Evolutionary conservation across 1,284 basidiomycete species (phyloP).

Genomic region (Caloboletus firmus): DNA sequence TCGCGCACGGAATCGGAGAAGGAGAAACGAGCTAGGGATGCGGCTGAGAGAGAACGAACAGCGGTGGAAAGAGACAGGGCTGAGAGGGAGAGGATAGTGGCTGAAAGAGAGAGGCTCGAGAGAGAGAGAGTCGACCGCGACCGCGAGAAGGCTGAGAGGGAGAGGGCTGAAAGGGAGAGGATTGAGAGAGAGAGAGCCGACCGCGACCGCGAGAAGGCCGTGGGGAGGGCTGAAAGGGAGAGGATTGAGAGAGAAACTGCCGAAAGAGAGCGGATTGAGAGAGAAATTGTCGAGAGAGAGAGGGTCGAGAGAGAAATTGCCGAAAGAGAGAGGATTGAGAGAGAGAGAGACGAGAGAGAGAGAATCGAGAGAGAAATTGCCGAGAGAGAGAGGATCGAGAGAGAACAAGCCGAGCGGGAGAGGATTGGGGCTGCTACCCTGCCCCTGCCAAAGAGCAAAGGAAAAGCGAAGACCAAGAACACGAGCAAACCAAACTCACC

Average conservation of each 20-base stretch:
- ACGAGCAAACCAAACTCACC: slow-evolving; percentile 28
- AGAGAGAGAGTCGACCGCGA: slow-evolving; percentile 19
- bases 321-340: slow-evolving; percentile 3
- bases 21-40: slow-evolving; percentile 22
- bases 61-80: slow-evolving; percentile 13
- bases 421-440: slow-evolving; percentile 5
- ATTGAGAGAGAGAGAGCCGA: neutral
- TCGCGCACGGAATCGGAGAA: slow-evolving; percentile 24
- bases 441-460: slow-evolving; percentile 6
- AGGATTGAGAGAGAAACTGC: slow-evolving; percentile 1
- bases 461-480: slow-evolving; percentile 24
- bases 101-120: slow-evolving; percentile 22
- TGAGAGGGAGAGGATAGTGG: slow-evolving; percentile 19
- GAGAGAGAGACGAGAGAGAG: slow-evolving; percentile 10
- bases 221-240: slow-evolving; percentile 20
- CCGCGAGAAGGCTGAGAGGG: slow-evolving; percentile 9
- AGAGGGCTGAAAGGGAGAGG: slow-evolving; percentile 1
- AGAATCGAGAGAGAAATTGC: too few relatives aligned
- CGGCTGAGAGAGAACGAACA: slow-evolving; percentile 18
- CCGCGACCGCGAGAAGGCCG: too few relatives aligned
- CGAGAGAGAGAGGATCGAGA: neutral
- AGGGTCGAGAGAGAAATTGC: too few relatives aligned
- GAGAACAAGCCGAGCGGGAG: slow-evolving; percentile 18
- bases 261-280: slow-evolving; percentile 20
- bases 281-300: slow-evolving; percentile 9